phyloP scores from a whole-genome alignment of 2,329 filamentous ascomycete genomes.

The Akanthomyces dipterigenus region DNA sequence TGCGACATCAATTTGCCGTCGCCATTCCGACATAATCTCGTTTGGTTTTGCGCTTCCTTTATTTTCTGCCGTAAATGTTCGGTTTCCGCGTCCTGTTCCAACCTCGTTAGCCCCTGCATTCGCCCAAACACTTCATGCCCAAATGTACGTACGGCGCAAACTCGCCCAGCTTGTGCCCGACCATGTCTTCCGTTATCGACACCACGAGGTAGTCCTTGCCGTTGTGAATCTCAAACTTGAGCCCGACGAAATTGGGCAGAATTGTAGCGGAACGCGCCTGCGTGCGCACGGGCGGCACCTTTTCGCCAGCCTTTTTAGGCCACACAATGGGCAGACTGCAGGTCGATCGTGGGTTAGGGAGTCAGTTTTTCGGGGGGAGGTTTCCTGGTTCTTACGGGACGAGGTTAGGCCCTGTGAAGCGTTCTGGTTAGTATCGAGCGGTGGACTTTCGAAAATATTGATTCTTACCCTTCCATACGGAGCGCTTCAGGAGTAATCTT shows the following conservation, averaged over 20 bases:
- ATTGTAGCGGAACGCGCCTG: slow-evolving; percentile 85
- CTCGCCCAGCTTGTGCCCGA: slow-evolving; percentile 89
- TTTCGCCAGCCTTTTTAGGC: slow-evolving; percentile 52
- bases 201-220: slow-evolving; percentile 82
- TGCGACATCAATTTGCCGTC: slow-evolving; percentile 1
- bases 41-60: neutral
- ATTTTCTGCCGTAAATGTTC: slow-evolving; percentile 40
- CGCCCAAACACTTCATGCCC: neutral
- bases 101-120: neutral
- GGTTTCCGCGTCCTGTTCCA: slow-evolving; percentile 47
- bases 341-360: slow-evolving; percentile 11
- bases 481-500: slow-evolving; percentile 62
- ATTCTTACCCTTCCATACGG: slow-evolving; percentile 76
- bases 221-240: slow-evolving; percentile 87
- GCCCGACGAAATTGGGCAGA: slow-evolving; percentile 82
- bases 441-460: neutral
- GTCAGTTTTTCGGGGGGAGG: neutral
- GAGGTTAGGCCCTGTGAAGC: slow-evolving; percentile 41
- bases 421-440: neutral
- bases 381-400: slow-evolving; percentile 39
- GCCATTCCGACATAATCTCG: neutral
- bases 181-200: slow-evolving; percentile 88
- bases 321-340: slow-evolving; percentile 57
- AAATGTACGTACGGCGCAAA: slow-evolving; percentile 67
- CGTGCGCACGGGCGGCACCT: slow-evolving; percentile 68